Conservation (phyloP, 768 basidiomycete species). For the Brasilioporus rufonigricans region DNA sequence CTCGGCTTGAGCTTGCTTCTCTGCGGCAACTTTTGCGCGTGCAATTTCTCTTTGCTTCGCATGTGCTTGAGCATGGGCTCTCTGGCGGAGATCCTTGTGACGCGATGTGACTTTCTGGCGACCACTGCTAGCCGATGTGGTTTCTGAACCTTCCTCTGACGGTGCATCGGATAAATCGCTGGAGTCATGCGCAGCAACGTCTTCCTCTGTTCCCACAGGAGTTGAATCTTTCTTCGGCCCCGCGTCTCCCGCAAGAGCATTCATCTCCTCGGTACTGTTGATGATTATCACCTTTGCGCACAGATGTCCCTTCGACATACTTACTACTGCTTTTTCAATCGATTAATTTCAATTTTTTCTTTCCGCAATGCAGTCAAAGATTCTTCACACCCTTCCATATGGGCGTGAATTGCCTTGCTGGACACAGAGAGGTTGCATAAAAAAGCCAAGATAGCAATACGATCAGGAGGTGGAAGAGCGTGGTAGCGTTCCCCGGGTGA, state of each 20-base stretch:
- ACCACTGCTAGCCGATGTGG: conserved; percentile 42
- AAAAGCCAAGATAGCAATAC: conserved; percentile 83
- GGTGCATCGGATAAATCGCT: conserved; percentile 73
- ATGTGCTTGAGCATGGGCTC: conserved; percentile 53
- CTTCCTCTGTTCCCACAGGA: conserved; percentile 45
- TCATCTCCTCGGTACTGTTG: conserved; percentile 72
- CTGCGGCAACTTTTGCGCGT: conserved; percentile 71
- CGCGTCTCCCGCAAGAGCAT: conserved; percentile 52
- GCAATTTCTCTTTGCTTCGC: conserved; percentile 82
- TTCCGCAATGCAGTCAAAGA: conserved; percentile 90
- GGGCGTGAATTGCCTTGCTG: conserved; percentile 81
- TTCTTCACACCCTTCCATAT: conserved; percentile 89
- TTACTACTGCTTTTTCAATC: conserved; percentile 84
- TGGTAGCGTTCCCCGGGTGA: conserved; percentile 71
- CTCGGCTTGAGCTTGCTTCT: conserved; percentile 80
- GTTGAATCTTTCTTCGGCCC: conserved; percentile 47
- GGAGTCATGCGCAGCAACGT: conserved; percentile 58
- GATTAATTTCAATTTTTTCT: conserved; percentile 93
- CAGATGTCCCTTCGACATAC: conserved; percentile 32
- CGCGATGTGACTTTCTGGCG: conserved; percentile 45
- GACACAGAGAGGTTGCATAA: conserved; percentile 88
- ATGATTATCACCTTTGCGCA: conserved; percentile 13
- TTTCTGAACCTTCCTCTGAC: conserved; percentile 62
- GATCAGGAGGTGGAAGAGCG: conserved; percentile 69
- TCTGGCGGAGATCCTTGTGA: conserved; percentile 51